Percentiles rank a stretch among this genome's conserved stretches.
Evolutionary conservation across 1,284 basidiomycete genomes (phyloP).

Genomic region (Rhodotorula mucilaginosa): DNA sequence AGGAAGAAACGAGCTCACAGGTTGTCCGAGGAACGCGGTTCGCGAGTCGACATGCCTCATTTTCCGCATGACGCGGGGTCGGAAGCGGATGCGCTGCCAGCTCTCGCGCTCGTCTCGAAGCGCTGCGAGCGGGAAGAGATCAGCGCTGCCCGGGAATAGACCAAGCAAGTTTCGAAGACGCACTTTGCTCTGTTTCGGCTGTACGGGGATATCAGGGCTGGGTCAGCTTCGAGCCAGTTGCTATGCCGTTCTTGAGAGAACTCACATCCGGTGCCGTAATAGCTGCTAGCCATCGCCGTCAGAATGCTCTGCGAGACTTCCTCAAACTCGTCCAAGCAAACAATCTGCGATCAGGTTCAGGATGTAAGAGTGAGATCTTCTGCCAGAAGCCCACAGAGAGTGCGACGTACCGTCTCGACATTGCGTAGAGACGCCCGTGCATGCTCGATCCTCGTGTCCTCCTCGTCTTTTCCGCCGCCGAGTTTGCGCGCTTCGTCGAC

Average conservation of each 20-base stretch:
- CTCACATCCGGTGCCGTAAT: conserved; percentile 32
- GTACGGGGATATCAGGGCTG: conserved; percentile 27
- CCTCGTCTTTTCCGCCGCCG: conserved; percentile 13
- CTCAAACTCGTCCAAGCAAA: conserved; percentile 34
- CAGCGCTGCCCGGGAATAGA: not conserved
- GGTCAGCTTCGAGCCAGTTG: conserved; percentile 4
- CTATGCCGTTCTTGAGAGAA: not conserved
- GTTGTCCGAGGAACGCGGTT: conserved; percentile 71
- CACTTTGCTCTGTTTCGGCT: conserved; percentile 40
- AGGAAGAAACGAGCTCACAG: conserved; percentile 50
- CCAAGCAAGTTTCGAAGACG: not conserved
- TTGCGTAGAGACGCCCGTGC: conserved; percentile 12
- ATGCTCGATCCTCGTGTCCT: conserved; percentile 15
- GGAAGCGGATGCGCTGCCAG: conserved; percentile 77
- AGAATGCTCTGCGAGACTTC: conserved; percentile 27
- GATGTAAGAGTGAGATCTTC: not conserved
- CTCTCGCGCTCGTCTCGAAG: conserved; percentile 52
- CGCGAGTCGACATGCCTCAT: conserved; percentile 69
- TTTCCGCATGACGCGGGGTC: conserved; percentile 70
- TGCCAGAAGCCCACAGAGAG: conserved; percentile 18
- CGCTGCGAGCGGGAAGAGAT: not conserved
- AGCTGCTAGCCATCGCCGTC: conserved; percentile 35
- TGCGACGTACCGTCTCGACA: conserved; percentile 26
- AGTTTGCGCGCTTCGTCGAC: conserved; percentile 19
- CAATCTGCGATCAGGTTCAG: conserved; percentile 3